Evolutionary conservation across 345 rosid genomes (phyloP).

Genomic region (Trapa bicornis): DNA sequence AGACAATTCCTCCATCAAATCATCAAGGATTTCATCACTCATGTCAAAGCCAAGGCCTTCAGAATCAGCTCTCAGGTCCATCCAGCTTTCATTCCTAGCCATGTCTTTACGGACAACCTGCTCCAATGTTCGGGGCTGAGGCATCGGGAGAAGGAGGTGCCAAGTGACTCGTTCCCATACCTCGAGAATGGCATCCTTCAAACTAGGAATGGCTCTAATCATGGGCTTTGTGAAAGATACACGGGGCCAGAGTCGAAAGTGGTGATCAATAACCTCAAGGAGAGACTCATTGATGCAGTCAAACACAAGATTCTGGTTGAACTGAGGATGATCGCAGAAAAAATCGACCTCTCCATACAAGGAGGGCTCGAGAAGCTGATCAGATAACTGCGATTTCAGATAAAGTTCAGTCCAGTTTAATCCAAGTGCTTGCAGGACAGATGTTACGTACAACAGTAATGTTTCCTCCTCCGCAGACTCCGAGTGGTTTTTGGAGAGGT

Average conservation of each 20-base stretch:
- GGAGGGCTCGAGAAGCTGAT: constrained; percentile 63
- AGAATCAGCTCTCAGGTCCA: constrained; percentile 45
- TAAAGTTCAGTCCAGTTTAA: constrained; percentile 59
- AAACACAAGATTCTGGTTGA: constrained; percentile 44
- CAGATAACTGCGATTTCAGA: constrained; percentile 45
- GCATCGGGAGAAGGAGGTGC: constrained; percentile 57
- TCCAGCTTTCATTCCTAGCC: constrained; percentile 47
- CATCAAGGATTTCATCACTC: constrained; percentile 50
- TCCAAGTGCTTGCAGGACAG: constrained; percentile 45
- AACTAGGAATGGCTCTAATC: constrained; percentile 30
- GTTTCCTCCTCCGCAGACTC: constrained; percentile 29
- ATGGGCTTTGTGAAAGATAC: constrained; percentile 38
- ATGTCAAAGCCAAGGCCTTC: constrained; percentile 43
- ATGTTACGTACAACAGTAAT: constrained; percentile 35
- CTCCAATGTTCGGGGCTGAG: constrained; percentile 57
- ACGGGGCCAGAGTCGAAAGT: constrained; percentile 51
- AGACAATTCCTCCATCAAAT: constrained; percentile 46
- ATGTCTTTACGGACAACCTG: constrained; percentile 67
- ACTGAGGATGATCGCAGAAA: constrained; percentile 43
- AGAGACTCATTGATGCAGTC: constrained; percentile 84
- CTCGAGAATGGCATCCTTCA: constrained; percentile 33
- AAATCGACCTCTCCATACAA: constrained; percentile 41
- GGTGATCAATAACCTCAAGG: constrained; percentile 37
- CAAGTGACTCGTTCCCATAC: constrained; percentile 66
- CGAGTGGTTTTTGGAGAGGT: no score